Percentiles rank a stretch among this genome's conserved stretches.
Conservation (phyloP, 768 basidiomycete genomes). For the Fomitopsis pulvina region DNA sequence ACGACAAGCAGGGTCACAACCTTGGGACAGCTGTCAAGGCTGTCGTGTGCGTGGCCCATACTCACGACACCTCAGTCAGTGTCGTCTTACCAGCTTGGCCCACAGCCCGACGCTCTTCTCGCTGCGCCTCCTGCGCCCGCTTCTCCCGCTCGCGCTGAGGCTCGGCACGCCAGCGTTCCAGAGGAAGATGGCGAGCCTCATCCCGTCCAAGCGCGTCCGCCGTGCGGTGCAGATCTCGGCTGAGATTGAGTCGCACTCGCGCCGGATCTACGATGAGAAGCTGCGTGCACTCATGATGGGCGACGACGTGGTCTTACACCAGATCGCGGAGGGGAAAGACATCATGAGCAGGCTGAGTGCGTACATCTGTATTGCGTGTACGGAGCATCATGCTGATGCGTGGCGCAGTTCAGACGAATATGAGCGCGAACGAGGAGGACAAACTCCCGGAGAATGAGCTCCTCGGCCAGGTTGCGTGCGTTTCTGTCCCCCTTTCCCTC, state of each 20-base stretch:
- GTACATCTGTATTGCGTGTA: not conserved
- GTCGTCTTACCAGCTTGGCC: not conserved
- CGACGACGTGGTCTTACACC: constrained; percentile 13
- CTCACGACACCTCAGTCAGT: not conserved
- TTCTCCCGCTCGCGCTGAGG: constrained; percentile 5
- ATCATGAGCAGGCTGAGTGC: constrained; percentile 22
- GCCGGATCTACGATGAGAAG: constrained; percentile 15
- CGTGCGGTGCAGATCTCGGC: constrained; percentile 8
- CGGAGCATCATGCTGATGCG: not conserved
- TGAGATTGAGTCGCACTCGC: constrained; percentile 12
- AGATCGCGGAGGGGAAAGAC: constrained; percentile 21
- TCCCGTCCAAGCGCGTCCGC: constrained; percentile 9
- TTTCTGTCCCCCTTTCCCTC: not conserved
- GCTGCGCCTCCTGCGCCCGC: not conserved
- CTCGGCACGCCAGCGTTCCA: constrained; percentile 5
- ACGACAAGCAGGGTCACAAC: constrained; percentile 6
- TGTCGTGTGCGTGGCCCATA: constrained; percentile 11
- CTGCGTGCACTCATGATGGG: constrained; percentile 11
- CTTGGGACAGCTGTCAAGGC: constrained; percentile 18
- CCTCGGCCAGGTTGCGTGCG: constrained; percentile 30
- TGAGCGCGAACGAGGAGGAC: constrained; percentile 22
- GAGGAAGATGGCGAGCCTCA: not conserved
- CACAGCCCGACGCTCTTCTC: not conserved
- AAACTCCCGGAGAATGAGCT: constrained; percentile 28
- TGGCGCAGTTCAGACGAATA: constrained; percentile 26